A percentile compares a stretch with the other conserved stretches of the same genome.
Evolutionary conservation across 2,329 filamentous ascomycete species (phyloP).

Genomic region (Phialocephala subalpina): DNA sequence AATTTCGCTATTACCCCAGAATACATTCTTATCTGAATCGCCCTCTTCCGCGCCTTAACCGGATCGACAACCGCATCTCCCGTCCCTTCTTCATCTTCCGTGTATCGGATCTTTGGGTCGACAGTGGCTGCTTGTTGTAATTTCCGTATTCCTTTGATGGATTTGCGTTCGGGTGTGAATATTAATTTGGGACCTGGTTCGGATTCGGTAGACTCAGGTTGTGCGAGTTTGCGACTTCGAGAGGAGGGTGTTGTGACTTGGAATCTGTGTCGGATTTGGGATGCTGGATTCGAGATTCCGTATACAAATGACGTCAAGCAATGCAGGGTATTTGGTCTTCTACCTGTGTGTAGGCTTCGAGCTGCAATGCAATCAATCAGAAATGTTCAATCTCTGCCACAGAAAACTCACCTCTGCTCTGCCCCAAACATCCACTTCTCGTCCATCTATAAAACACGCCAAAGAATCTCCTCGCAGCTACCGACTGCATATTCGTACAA

Average conservation of each 20-base stretch:
- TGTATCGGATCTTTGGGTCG: background rate
- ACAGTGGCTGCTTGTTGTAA: background rate
- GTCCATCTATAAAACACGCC: slow-evolving; percentile 34
- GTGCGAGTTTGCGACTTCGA: background rate
- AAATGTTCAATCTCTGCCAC: background rate
- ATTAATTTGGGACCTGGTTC: too few species aligned
- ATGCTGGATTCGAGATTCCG: background rate
- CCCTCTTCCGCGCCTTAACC: too few species aligned
- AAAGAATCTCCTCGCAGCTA: slow-evolving; percentile 36
- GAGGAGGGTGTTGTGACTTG: background rate
- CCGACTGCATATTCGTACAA: slow-evolving; percentile 13
- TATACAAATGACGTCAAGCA: background rate
- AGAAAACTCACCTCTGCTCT: slow-evolving; percentile 4
- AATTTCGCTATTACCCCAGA: background rate
- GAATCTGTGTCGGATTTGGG: background rate
- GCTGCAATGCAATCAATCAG: background rate
- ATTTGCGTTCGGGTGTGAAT: background rate
- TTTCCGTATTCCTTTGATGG: background rate
- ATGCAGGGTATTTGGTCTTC: background rate
- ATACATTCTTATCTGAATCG: too few species aligned
- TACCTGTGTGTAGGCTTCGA: background rate
- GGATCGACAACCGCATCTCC: background rate
- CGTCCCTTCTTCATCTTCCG: background rate
- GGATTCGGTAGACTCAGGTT: background rate
- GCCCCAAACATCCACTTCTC: slow-evolving; percentile 11